Conservation (phyloP, 2,329 filamentous ascomycete species). For the Teratosphaeria zuluensis region DNA sequence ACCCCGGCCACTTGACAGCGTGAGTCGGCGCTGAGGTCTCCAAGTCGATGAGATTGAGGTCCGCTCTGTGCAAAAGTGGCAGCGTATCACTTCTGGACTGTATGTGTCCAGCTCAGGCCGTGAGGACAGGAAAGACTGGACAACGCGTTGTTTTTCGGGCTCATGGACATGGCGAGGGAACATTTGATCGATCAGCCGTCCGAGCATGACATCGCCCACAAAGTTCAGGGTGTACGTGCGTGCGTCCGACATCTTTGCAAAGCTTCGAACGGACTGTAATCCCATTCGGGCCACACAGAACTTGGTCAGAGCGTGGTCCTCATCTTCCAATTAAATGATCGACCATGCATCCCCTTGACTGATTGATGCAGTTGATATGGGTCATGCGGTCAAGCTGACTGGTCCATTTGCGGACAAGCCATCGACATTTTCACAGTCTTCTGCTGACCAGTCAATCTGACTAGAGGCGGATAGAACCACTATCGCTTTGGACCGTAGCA, state of each 20-base stretch:
- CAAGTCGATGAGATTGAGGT: constrained; percentile 32
- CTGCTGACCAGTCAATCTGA: no score
- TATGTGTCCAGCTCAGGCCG: constrained; percentile 20
- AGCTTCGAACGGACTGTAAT: neutral
- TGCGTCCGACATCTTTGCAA: neutral
- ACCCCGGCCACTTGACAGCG: constrained; percentile 27
- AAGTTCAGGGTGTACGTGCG: constrained; percentile 1
- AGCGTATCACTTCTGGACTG: constrained; percentile 19
- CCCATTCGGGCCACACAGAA: neutral
- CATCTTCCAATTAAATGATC: neutral
- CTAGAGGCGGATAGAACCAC: neutral
- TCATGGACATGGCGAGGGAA: constrained; percentile 26
- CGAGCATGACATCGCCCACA: constrained; percentile 34
- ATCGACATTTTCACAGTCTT: no score
- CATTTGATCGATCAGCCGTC: constrained; percentile 32
- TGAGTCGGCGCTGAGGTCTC: constrained; percentile 30
- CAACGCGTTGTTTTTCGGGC: constrained; percentile 16
- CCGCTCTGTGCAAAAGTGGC: constrained; percentile 22
- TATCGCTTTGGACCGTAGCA: neutral
- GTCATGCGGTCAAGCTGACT: no score
- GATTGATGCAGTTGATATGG: no score
- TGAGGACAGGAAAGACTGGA: constrained; percentile 5
- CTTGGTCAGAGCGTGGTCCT: neutral
- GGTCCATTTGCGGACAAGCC: no score
- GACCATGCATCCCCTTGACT: no score